Evolutionary conservation across 345 rosid genomes (phyloP).

Genomic region (Salix purpurea): DNA sequence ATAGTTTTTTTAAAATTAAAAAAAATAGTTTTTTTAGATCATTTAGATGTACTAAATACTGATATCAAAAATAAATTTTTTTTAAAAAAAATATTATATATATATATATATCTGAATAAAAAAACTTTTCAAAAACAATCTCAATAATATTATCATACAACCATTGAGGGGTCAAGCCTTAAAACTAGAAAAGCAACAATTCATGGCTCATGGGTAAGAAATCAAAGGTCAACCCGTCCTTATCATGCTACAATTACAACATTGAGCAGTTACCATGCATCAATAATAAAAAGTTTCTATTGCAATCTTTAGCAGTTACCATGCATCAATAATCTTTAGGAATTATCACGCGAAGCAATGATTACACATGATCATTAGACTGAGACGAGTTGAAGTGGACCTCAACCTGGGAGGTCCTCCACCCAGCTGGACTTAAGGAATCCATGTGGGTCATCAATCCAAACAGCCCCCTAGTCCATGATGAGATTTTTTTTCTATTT

Average conservation of each 20-base stretch:
- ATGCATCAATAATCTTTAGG: neutral
- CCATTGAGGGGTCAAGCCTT: neutral
- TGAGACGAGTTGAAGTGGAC: conserved; percentile 16
- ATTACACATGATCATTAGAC: conserved; percentile 29
- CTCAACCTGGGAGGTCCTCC: conserved; percentile 16
- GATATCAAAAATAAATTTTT: too few relatives aligned
- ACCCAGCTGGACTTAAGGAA: conserved; percentile 34
- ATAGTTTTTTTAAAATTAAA: too few relatives aligned
- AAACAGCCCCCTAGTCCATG: neutral
- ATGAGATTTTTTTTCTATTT: conserved; percentile 17
- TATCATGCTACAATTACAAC: neutral
- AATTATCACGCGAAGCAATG: conserved; percentile 3
- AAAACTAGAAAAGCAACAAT: neutral
- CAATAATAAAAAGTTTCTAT: conserved; percentile 2
- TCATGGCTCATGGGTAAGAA: neutral
- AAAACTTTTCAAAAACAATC: too few relatives aligned
- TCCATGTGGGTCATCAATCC: conserved; percentile 18
- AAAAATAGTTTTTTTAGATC: too few relatives aligned
- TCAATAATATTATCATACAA: too few relatives aligned
- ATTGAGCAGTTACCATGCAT: conserved; percentile 6
- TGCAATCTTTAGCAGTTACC: too few relatives aligned
- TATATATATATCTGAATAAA: too few relatives aligned
- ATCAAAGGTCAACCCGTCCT: conserved; percentile 15
- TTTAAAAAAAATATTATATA: too few relatives aligned
- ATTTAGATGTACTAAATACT: rapidly evolving